Evolutionary conservation across 345 rosid species (phyloP), one percentile per base, ranked within the genome.

Genomic region (Physaria fendleri): DNA sequence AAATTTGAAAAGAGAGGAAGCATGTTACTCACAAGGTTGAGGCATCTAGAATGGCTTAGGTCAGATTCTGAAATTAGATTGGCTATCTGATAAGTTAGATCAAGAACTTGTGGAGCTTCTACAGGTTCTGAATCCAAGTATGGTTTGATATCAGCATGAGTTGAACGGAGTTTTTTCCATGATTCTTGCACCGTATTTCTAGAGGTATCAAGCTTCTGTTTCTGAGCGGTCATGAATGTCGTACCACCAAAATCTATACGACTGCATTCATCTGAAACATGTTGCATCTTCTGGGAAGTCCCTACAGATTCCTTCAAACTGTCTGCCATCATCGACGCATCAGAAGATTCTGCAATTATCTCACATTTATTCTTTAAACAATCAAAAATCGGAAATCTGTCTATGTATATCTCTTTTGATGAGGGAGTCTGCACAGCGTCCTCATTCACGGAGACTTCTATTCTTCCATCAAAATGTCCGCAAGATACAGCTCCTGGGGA

Each of bases 221-320:
- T 70, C 74, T 64, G 59, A 49, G 54, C 14, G 9, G 59, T 42
- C 56, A 69, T 61, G 66, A 64, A 38, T 56, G 52, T 76, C 71
- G 52, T 71, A 52, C 71, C 77, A 52, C 71, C 77, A 55, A 85
- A 79, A 74, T 76, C 86, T 70, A 93, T 67, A 39, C 92, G 81
- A 71, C 97, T 89, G 65, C 97, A 85, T 73, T 93, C 87, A 70
- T 89, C 99, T 85, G 82, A 79, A 62, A 80, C 61, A 40, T 78
- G 85, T 71, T 65, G 76, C 42, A 71, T 79, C 71, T 77, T 71
- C 32, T 65, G 47, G 17, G 67, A 45, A 59, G 56, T 61, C 62
- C 66, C 83, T 23, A 12, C 62, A 43, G 44, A 57, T 47, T 75
- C 75, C 58, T 69, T 74, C 48, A 59, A 77, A 65, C 66, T 64